Conservation (phyloP, 352 stramenopile species). For the Globisporangium splendens region DNA sequence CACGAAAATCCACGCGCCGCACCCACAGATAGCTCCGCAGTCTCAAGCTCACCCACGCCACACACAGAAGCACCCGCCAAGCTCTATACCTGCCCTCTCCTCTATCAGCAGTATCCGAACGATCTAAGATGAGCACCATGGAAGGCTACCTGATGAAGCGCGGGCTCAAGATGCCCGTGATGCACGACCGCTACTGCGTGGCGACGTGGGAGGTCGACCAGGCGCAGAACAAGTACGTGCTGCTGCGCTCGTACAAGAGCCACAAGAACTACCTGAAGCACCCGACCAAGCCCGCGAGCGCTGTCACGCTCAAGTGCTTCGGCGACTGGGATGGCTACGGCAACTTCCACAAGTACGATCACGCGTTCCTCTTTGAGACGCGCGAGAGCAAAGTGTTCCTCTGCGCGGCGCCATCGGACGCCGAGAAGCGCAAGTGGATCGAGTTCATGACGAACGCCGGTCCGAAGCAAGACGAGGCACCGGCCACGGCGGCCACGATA, state of each 20-base stretch:
- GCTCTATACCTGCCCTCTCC: no score
- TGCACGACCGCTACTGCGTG: slow-evolving; percentile 83
- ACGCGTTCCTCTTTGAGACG: slow-evolving; percentile 74
- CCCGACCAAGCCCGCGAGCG: slow-evolving; percentile 48
- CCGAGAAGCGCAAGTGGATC: slow-evolving; percentile 64
- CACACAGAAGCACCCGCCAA: neutral
- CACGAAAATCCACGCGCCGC: no score
- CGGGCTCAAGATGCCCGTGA: slow-evolving; percentile 60
- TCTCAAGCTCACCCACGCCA: neutral
- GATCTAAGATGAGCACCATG: slow-evolving; percentile 19
- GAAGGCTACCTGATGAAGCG: slow-evolving; percentile 77
- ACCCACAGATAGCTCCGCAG: no score
- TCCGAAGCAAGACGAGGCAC: no score
- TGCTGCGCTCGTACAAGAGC: slow-evolving; percentile 74
- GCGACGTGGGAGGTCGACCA: slow-evolving; percentile 60
- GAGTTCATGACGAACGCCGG: slow-evolving; percentile 35
- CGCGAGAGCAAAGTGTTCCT: slow-evolving; percentile 70
- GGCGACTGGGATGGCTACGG: slow-evolving; percentile 76
- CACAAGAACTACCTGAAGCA: slow-evolving; percentile 34
- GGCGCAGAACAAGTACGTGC: slow-evolving; percentile 44
- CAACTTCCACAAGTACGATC: slow-evolving; percentile 68
- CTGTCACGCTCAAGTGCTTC: slow-evolving; percentile 65
- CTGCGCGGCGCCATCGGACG: slow-evolving; percentile 47
- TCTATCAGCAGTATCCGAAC: no score
- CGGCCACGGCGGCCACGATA: no score